phyloP scores from a whole-genome alignment of 2,329 filamentous ascomycete genomes.

The Claviceps fusiformis region DNA sequence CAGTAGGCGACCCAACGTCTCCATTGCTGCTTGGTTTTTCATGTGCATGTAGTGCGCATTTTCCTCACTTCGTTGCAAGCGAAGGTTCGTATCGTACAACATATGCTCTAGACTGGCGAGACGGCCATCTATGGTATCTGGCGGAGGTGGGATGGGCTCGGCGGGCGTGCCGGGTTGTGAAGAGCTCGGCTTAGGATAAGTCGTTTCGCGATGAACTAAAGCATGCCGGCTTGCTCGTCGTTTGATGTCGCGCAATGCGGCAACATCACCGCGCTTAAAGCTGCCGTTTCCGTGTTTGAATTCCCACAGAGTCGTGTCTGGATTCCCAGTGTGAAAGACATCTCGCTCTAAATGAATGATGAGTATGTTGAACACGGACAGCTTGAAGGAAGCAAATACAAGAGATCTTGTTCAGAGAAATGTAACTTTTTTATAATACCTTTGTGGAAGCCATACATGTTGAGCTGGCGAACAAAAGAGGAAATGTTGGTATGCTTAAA shows the following conservation, averaged over 20 bases:
- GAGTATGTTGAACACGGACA: neutral
- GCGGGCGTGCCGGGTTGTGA: conserved; percentile 77
- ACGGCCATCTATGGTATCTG: conserved; percentile 65
- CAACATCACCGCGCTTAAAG: conserved; percentile 88
- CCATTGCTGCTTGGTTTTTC: conserved; percentile 70
- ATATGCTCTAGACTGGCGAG: conserved; percentile 66
- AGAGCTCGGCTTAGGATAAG: conserved; percentile 56
- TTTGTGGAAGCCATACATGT: conserved; percentile 99
- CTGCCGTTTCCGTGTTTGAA: conserved; percentile 97
- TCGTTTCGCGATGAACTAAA: conserved; percentile 84
- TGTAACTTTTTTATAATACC: conserved; percentile 34
- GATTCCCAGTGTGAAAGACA: conserved; percentile 89
- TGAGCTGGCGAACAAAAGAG: conserved; percentile 91
- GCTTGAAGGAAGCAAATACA: neutral
- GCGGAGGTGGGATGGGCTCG: conserved; percentile 57
- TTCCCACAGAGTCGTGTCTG: conserved; percentile 91
- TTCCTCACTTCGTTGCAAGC: conserved; percentile 74
- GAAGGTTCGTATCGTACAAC: conserved; percentile 63
- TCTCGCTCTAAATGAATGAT: conserved; percentile 60
- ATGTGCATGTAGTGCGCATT: conserved; percentile 63
- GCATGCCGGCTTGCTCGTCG: conserved; percentile 85
- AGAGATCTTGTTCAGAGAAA: neutral
- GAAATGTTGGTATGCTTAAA: conserved; percentile 99
- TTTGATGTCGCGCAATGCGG: conserved; percentile 88
- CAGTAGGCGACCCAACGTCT: conserved; percentile 56